Evolutionary conservation across 75 land plant species (phyloP).

Genomic region (Azolla pinnata): DNA sequence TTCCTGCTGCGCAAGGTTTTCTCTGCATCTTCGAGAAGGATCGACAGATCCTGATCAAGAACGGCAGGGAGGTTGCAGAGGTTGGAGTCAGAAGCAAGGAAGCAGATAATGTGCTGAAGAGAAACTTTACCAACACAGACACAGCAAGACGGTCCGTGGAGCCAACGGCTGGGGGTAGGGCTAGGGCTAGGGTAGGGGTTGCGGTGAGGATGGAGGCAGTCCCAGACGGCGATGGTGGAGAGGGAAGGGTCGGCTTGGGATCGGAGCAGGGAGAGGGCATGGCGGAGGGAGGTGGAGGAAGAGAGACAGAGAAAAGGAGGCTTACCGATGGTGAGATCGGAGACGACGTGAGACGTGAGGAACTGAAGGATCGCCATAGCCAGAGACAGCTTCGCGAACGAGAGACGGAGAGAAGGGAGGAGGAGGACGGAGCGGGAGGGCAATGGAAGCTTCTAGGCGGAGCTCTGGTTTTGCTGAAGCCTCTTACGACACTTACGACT

Average conservation of each 20-base stretch:
- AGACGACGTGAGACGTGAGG: constrained; percentile 37
- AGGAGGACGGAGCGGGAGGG: too few relatives aligned
- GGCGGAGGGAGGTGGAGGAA: constrained; percentile 37
- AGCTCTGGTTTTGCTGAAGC: too few relatives aligned
- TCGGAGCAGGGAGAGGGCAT: constrained; percentile 39
- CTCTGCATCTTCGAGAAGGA: too few relatives aligned
- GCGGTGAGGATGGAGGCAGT: constrained; percentile 13
- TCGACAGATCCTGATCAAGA: too few relatives aligned
- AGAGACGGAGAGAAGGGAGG: too few relatives aligned
- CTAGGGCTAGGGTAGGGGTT: constrained; percentile 2
- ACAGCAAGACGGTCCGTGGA: constrained; percentile 9
- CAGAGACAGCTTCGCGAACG: too few relatives aligned
- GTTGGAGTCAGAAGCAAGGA: constrained; percentile 40
- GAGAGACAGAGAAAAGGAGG: constrained; percentile 48
- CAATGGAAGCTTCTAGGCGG: too few relatives aligned
- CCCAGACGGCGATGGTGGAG: constrained; percentile 32
- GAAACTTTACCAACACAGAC: constrained; percentile 54
- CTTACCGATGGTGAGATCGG: constrained; percentile 78
- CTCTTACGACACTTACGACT: too few relatives aligned
- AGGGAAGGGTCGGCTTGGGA: constrained; percentile 10
- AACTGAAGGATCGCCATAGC: too few relatives aligned
- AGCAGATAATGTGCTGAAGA: constrained; percentile 71
- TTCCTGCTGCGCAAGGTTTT: too few relatives aligned
- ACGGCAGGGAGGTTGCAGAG: constrained; percentile 28
- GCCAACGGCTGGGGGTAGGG: too few relatives aligned